Evolutionary conservation across 495 filamentous ascomycete genomes (phyloP).

Genomic region (Penicillium bialowiezense): DNA sequence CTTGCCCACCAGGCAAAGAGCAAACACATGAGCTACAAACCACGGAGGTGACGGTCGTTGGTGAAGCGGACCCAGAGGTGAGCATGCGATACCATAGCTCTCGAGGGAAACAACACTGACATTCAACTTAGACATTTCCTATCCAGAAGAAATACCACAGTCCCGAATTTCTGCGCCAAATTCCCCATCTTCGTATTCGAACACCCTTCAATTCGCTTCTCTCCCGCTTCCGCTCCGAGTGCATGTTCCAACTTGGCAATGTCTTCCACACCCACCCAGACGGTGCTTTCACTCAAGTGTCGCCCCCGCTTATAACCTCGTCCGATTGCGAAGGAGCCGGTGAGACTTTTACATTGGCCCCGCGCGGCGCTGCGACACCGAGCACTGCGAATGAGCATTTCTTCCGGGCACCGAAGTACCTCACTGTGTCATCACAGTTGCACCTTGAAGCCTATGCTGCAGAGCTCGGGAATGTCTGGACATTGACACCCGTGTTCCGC

Average conservation of each 20-base stretch:
- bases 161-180: slow-evolving; percentile 79
- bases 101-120: slow-evolving; percentile 6
- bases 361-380: slow-evolving; percentile 31
- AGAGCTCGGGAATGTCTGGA: slow-evolving; percentile 88
- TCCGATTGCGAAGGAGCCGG: slow-evolving; percentile 97
- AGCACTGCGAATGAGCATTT: slow-evolving; percentile 50
- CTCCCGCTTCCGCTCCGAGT: slow-evolving; percentile 83
- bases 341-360: slow-evolving; percentile 80
- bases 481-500: slow-evolving; percentile 87
- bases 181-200: slow-evolving; percentile 86
- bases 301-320: slow-evolving; percentile 91
- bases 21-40: slow-evolving; percentile 82
- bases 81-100: slow-evolving; percentile 11
- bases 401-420: slow-evolving; percentile 87
- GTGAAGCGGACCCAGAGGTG: slow-evolving; percentile 75
- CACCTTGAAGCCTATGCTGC: slow-evolving; percentile 92
- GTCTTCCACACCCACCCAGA: slow-evolving; percentile 60
- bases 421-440: slow-evolving; percentile 92
- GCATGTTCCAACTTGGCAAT: slow-evolving; percentile 67
- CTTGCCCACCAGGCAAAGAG: slow-evolving; percentile 62
- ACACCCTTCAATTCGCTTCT: slow-evolving; percentile 77
- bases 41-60: slow-evolving; percentile 64
- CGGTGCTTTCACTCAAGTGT: slow-evolving; percentile 76
- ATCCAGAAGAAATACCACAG: slow-evolving; percentile 94
- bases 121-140: slow-evolving; percentile 65